Base-by-base conservation (phyloP, 2,329 filamentous ascomycete genomes). In the Aureobasidium sp. region DNA sequence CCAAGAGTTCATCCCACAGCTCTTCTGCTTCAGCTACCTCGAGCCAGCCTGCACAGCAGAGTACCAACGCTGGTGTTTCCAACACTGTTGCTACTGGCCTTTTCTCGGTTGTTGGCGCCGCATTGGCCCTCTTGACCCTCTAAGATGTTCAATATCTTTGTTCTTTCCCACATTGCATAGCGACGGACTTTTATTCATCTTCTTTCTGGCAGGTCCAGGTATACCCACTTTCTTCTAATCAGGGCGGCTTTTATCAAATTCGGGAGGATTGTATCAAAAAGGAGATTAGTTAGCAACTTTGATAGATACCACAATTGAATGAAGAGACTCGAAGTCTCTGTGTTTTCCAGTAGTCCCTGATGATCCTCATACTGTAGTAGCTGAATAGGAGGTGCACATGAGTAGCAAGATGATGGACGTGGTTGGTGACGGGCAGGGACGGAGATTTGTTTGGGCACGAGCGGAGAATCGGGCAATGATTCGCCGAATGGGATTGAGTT, bases 191-290 rank as follows among this genome's bases (percentile, higher is more conserved):
- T 46, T 27, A 39, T 44, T 59, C 20, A 37, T 48, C 24, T 48
- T 48, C 55, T 47, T 29, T 48, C 55, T 59, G 55, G 55, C 55
- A 26, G 55, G 55, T 12, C 55, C 55, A 59, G 55, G 29, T 59
- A 37, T 48, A 48, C 55, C 55, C 43, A 48, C 24, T 59, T 48
- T 39, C 5, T 46, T 39, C 5, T 59, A 59, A 59, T 39, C 20
- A 59, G 24, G 55, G 55, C 43, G 55, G 43, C 24, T 37, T 43
- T 48, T 24, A 20, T 37, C 9, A 48, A 43, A 24, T 44, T 44
- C 53, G n/a, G n/a, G 17, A 46, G 1, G 52, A 34, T 29, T 59
- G 55, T 59, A 59, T 39, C 8, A 37, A 59, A 34, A 59, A 5
- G 55, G 20, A 39, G 17, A 44, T 57, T 46, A 44, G 43, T 27